phyloP scores from a whole-genome alignment of 108 stramenopile species.

The Pelagomonas calceolata region DNA sequence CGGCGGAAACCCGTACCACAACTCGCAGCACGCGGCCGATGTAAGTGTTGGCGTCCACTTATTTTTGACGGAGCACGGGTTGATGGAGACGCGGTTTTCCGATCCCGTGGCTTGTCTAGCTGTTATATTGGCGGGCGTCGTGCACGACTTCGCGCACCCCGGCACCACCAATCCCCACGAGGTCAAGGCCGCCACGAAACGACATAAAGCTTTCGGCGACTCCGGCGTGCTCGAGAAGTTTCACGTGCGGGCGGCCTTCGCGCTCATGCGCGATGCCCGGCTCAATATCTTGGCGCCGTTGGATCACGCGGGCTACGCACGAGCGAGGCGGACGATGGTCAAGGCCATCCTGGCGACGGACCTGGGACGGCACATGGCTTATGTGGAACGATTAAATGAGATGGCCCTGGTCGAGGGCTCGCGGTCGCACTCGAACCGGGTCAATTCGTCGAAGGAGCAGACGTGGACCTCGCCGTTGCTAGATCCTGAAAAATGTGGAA shows the following conservation, averaged over 20 bases:
- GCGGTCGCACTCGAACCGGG: too few species aligned
- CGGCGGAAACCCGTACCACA: slow-evolving; percentile 34
- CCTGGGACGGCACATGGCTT: slow-evolving; percentile 6
- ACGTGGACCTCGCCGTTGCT: too few species aligned
- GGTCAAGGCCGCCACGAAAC: slow-evolving; percentile 22
- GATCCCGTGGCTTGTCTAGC: slow-evolving; percentile 21
- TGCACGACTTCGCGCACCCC: slow-evolving; percentile 42
- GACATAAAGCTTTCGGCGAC: slow-evolving; percentile 38
- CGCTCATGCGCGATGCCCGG: slow-evolving; percentile 16
- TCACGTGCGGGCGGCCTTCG: slow-evolving; percentile 38
- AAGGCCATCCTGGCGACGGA: slow-evolving; percentile 23
- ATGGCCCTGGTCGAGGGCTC: too few species aligned
- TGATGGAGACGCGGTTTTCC: slow-evolving; percentile 3
- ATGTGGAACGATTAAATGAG: too few species aligned
- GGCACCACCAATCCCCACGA: slow-evolving; percentile 36
- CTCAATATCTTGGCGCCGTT: slow-evolving; percentile 20
- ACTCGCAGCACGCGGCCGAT: slow-evolving; percentile 33
- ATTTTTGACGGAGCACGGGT: slow-evolving; percentile 14
- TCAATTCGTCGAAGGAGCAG: too few species aligned
- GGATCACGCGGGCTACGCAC: slow-evolving; percentile 3
- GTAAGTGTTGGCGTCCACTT: slow-evolving; percentile 24
- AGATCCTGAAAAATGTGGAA: too few species aligned
- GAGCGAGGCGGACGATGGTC: slow-evolving; percentile 14
- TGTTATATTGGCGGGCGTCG: slow-evolving; percentile 24
- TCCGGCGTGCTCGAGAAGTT: slow-evolving; percentile 40